phyloP scores from a whole-genome alignment of 2,329 filamentous ascomycete species.

The Colletotrichum gigasporum region DNA sequence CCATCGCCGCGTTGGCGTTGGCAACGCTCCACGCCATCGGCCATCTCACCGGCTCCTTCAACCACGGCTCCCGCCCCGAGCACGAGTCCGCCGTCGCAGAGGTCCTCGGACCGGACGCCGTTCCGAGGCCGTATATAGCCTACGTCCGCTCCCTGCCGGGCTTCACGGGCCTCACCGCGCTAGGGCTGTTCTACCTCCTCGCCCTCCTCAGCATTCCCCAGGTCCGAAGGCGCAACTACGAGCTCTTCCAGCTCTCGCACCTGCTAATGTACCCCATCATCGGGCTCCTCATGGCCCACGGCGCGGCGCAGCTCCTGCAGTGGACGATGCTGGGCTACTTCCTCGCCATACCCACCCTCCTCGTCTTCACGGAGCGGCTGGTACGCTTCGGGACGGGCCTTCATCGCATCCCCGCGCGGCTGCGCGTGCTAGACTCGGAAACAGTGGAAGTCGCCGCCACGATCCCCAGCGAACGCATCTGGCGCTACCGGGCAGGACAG shows the following conservation, averaged over 20 bases:
- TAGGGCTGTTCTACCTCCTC: slow-evolving; percentile 60
- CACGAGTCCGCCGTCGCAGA: slow-evolving; percentile 55
- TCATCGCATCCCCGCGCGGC: slow-evolving; percentile 54
- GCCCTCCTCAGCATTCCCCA: slow-evolving; percentile 58
- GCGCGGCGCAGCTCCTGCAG: slow-evolving; percentile 59
- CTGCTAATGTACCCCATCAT: slow-evolving; percentile 68
- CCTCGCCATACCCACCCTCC: slow-evolving; percentile 60
- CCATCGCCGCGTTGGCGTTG: slow-evolving; percentile 57
- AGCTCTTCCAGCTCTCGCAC: slow-evolving; percentile 66
- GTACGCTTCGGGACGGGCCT: slow-evolving; percentile 58
- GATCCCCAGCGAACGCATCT: slow-evolving; percentile 57
- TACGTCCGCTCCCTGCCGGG: slow-evolving; percentile 59
- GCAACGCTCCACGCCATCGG: slow-evolving; percentile 63
- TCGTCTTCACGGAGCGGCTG: slow-evolving; percentile 58
- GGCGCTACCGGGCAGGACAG: slow-evolving; percentile 65
- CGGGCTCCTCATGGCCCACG: slow-evolving; percentile 64
- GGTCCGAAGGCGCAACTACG: slow-evolving; percentile 61
- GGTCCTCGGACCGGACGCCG: slow-evolving; percentile 53
- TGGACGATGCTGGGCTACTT: slow-evolving; percentile 67
- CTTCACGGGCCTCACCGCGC: slow-evolving; percentile 57
- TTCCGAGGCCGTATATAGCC: slow-evolving; percentile 53
- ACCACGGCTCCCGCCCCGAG: slow-evolving; percentile 55
- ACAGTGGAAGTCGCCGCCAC: slow-evolving; percentile 59
- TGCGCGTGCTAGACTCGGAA: slow-evolving; percentile 61
- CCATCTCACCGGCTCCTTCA: slow-evolving; percentile 62